Base-by-base conservation (phyloP, 2,329 filamentous ascomycete species). In the Xylaria sp. region DNA sequence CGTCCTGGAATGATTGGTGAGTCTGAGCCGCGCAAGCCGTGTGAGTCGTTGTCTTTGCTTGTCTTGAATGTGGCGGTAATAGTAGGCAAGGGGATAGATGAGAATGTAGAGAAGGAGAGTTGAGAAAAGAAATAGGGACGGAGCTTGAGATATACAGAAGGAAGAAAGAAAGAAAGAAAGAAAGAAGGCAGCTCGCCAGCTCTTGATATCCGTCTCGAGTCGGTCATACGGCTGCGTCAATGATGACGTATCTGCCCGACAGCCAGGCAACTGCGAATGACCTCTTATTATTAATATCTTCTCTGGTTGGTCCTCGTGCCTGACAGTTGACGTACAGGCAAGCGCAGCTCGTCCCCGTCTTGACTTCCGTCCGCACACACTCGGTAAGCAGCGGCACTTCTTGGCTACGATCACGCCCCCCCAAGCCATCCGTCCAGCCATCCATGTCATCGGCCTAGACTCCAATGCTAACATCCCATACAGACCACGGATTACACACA, bases 231-330 rank as follows among this genome's bases (percentile, higher is more conserved):
- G 62, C 57, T 63, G 64, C 65, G 63, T 64, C 59, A 59, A 19
- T 59, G 62, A 72, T 72, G 70, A 72, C 70, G 70, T 72, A 72
- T 6, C 10, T 3, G 9, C 18, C 46, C 1, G 18, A 19, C 16
- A 18, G 19, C 5, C 47, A 7, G 47, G 47, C 47, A 23, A 18
- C 6, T 34, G 48, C 48, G 18, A 30, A 30, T 30, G 23, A 30
- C 23, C 23, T 30, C 23, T 30, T 30, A 30, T 30, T 30, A 30
- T 30, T 30, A 30, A 30, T 30, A 30, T 30, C 23, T 30, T 30
- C 23, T 5, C 23, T 30, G 23, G 23, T 30, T 30, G 23, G 23
- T 30, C 5, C 23, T 30, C 23, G 23, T 5, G 23, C 23, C 23
- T 30, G 23, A 30, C 23, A 30, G 23, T 30, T 30, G 23, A 30